These are phyloP conservation scores for Rhizophagus clarus DNA, from an alignment of 192 early-diverging fungal genomes.

Conservation along the genomic window DNA sequence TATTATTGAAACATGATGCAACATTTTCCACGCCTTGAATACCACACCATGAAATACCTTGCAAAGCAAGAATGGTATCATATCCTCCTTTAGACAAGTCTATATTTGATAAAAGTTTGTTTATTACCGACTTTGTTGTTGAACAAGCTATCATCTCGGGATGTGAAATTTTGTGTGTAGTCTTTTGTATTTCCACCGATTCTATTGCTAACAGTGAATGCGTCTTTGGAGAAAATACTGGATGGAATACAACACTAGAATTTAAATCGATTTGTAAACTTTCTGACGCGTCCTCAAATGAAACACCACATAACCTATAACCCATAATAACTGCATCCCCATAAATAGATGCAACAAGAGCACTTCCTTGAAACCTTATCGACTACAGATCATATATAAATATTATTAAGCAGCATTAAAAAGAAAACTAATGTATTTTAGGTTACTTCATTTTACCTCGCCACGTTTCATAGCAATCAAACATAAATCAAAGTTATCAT, in stretches of 20 bases:
- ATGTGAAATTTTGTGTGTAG: constrained; percentile 5
- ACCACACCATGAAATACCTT: constrained; percentile 44
- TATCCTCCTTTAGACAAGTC: constrained; percentile 17
- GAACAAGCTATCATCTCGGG: constrained; percentile 30
- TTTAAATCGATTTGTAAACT: constrained; percentile 10
- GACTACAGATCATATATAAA: constrained; percentile 33
- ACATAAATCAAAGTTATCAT: constrained; percentile 30
- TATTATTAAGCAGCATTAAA: background rate
- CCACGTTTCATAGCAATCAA: constrained; percentile 46
- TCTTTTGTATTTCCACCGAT: constrained; percentile 32
- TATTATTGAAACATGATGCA: constrained; percentile 45
- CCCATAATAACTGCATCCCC: constrained; percentile 48
- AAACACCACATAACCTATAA: constrained; percentile 34
- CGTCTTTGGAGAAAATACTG: constrained; percentile 51
- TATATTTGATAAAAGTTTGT: constrained; percentile 29
- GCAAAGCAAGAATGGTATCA: constrained; percentile 46
- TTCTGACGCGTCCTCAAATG: background rate
- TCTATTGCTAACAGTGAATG: constrained; percentile 47
- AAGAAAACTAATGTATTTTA: background rate
- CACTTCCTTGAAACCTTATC: constrained; percentile 53
- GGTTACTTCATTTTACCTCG: constrained; percentile 39
- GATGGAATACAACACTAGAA: constrained; percentile 35
- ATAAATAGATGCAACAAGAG: constrained; percentile 46
- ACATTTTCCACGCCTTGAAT: constrained; percentile 49
- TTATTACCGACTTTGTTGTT: background rate